phyloP scores from a whole-genome alignment of 495 filamentous ascomycete genomes.

The Penicillium coffeae region DNA sequence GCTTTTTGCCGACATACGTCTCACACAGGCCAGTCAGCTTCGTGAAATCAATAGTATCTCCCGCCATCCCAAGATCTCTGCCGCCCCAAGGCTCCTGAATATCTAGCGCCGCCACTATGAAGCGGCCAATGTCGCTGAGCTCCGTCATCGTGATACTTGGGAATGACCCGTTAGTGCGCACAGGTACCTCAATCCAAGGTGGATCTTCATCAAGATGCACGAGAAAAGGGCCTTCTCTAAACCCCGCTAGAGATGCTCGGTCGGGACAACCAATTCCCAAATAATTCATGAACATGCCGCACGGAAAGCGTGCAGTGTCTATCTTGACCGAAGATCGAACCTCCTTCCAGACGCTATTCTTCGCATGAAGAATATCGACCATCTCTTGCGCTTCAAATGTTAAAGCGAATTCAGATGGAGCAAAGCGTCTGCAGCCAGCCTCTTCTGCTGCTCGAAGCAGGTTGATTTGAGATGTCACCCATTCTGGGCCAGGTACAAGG shows the following conservation, averaged over 20 bases:
- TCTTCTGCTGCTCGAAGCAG: conserved; percentile 26
- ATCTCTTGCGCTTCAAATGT: conserved; percentile 2
- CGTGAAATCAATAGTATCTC: conserved; percentile 21
- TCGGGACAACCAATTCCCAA: conserved; percentile 22
- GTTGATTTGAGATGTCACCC: conserved; percentile 19
- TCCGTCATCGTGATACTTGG: conserved; percentile 21
- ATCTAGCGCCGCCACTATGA: too few species aligned
- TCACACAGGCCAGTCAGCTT: conserved; percentile 18
- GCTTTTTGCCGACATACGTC: conserved; percentile 17
- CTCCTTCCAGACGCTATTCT: conserved; percentile 11
- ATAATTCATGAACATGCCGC: conserved; percentile 27
- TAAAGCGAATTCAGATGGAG: conserved; percentile 27
- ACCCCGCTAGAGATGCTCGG: conserved; percentile 13
- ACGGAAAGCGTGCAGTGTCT: conserved; percentile 25
- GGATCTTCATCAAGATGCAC: conserved; percentile 18
- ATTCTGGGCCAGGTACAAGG: conserved; percentile 17
- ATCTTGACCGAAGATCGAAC: conserved; percentile 18
- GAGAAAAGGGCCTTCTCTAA: conserved; percentile 22
- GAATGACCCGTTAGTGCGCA: conserved; percentile 17
- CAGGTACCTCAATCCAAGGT: conserved; percentile 21
- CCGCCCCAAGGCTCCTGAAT: too few species aligned
- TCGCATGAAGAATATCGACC: conserved; percentile 18
- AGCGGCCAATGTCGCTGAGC: too few species aligned
- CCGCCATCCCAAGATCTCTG: conserved; percentile 33
- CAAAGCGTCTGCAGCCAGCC: conserved; percentile 28